Base-by-base conservation (phyloP, 2,329 filamentous ascomycete species). In the Sphaerulina populicola region DNA sequence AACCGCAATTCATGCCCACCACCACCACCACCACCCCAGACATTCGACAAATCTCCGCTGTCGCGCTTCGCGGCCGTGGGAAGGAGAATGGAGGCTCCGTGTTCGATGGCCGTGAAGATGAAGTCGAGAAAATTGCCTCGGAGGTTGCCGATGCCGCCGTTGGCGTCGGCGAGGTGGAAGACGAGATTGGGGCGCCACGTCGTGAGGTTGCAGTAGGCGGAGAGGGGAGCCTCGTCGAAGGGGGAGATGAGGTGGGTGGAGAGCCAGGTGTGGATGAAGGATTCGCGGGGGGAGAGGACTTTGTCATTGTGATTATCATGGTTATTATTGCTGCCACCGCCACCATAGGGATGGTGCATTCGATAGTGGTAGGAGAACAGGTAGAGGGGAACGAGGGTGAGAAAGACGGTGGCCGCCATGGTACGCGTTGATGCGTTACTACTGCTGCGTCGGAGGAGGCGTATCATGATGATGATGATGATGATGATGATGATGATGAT, bases 161-260 rank as follows among this genome's bases (percentile, higher is more conserved):
- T 63, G 5, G 68, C 64, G n/a, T 70, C 64, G 14, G 70, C 69
- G 51, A 74, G 74, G 15, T 68, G 67, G 59, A 76, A 67, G 15
- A 75, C 61, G 35, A 76, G 58, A 3, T 68, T 69, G 1, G 66
- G 62, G 1, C 64, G 67, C 72, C 73, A 76, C 14, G 49, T 21
- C 15, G 33, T 33, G 21, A 35, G 62, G 23, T 62, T 64, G 62
- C 72, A 76, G 49, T 57, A 61, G 1, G 40, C 40, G 9, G 54
- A 43, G 11, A 66, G 39, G 4, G 62, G 49, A 5, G 56, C 60
- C 2, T 59, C 57, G 21, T 62, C 55, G 46, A 62, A 62, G 1
- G 60, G 55, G 27, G 53, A 42, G 38, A 61, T 51, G 15, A 62
- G 44, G 30, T 59, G 55, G 2, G 54, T 57, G 10, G 55, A 49